Evolutionary conservation across 2,329 filamentous ascomycete species (phyloP), one percentile per base, ranked within the genome.

Genomic region (Parastagonospora avenae): DNA sequence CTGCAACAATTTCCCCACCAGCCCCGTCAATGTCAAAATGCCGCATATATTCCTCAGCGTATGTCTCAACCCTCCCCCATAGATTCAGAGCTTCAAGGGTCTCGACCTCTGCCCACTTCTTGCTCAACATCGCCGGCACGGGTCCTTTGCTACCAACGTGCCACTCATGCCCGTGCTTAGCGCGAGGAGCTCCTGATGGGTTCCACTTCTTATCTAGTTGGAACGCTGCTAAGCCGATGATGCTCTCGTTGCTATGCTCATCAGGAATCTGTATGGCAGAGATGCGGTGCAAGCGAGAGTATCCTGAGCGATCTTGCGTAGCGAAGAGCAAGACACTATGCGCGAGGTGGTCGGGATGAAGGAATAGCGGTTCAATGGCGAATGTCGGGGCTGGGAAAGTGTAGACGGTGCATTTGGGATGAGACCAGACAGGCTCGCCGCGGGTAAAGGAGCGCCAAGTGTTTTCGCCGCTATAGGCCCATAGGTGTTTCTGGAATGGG

Each of bases 1-100:
- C 60, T 4, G 47, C 57, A n/a, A 66, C 46, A 6, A 54, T 19
- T 48, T 63, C 63, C 0, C 60, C 61, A 2, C 52, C 53, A 10
- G 46, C 32, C 2, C 56, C 54, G 15, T 65, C 56, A 9, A 64
- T 51, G 0, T 54, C 42, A 28, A 64, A 59, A 9, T 46, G 12
- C 32, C 30, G 11, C 43, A 46, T 55, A 27, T 12, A 37, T 2
- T 45, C 24, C n/a, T 54, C 38, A 9, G 48, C 47, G 32, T 35
- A 48, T 4, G 44, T 14, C 16, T 46, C 45, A n/a, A 46, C 14
- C 12, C 33, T 42, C 4, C 43, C 12, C 16, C 38, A 30, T 14
- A 31, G 35, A 12, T 42, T 32, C 14, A 44, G 9, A 6, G 37
- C 16, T 15, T 9, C 4, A 11, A 32, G 33, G 14, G 32, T 32